Evolutionary conservation across 2,329 filamentous ascomycete species (phyloP).

Genomic region (Ascocoryne sarcoides): DNA sequence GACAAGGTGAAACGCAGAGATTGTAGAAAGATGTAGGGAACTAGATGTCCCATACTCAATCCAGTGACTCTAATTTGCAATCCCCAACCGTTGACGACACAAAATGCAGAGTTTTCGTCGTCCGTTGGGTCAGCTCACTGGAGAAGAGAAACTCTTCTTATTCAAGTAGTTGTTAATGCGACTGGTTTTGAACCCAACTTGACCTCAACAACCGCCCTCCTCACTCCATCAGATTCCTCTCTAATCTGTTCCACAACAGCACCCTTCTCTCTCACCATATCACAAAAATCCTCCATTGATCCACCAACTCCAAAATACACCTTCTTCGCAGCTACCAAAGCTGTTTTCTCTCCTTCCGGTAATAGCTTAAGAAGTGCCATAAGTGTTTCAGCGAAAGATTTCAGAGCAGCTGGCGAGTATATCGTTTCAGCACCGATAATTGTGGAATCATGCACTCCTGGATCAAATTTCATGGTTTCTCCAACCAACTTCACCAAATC

Average conservation of each 20-base stretch:
- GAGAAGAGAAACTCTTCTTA: no score
- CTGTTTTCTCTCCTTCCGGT: constrained; percentile 31
- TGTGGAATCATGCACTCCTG: constrained; percentile 13
- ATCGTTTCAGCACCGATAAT: constrained; percentile 75
- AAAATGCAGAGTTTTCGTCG: no score
- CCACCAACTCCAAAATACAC: constrained; percentile 81
- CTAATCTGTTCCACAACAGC: constrained; percentile 41
- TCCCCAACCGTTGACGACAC: no score
- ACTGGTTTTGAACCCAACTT: no score
- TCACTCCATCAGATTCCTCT: constrained; percentile 53
- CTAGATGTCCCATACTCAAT: no score
- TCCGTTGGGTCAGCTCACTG: no score
- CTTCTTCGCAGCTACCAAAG: constrained; percentile 66
- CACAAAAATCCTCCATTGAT: constrained; percentile 66
- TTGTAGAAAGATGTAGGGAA: no score
- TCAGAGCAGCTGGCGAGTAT: constrained; percentile 65
- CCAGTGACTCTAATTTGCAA: no score
- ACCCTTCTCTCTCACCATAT: constrained; percentile 41
- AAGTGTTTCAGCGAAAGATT: constrained; percentile 59
- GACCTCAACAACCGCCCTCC: constrained; percentile 47
- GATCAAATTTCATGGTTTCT: constrained; percentile 8
- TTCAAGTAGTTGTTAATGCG: no score
- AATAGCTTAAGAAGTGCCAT: constrained; percentile 44
- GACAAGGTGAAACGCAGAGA: no score
- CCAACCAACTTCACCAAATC: constrained; percentile 52